Base-by-base conservation (phyloP, 495 filamentous ascomycete genomes). In the Lophiostoma macrostomum region DNA sequence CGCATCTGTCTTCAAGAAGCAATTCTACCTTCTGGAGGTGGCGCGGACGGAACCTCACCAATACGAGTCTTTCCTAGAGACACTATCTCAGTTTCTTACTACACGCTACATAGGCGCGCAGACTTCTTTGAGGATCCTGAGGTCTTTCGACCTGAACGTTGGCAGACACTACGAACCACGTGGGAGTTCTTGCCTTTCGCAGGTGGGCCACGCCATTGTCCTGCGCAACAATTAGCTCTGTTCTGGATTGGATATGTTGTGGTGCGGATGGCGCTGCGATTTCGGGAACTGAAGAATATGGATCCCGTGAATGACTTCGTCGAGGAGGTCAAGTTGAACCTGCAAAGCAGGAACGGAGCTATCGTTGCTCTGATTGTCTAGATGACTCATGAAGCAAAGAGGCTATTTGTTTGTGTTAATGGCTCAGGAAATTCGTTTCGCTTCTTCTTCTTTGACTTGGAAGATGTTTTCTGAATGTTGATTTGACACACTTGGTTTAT, bases 1-100 rank as follows among this genome's bases (percentile, higher is more conserved):
- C n/a, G n/a, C n/a, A n/a, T n/a, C n/a, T n/a, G n/a, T n/a, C n/a
- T n/a, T n/a, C n/a, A n/a, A n/a, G n/a, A n/a, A n/a, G n/a, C 36
- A 8, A 32, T 7, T 8, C 29, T 82, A 13, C 78, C 78, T 0
- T 46, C 54, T 19, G 77, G 77, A 23, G 77, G 77, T 19, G 77
- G 77, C 0, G 53, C 64, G 1, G 72, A 78, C 44, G 72, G 78
- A 19, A 68, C 67, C 7, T 32, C 29, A 32, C 29, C 29, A 7
- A 32, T 32, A 32, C n/a, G 29, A 8, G 29, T 32, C 29, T 32
- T 32, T 32, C 29, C 29, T n/a, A n/a, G 29, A 8, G 29, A 32
- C 29, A 32, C 29, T 32, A 32, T 32, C 7, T 32, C 29, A 32
- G n/a, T 32, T 7, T 8, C 8, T n/a, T 32, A 8, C 29, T 32